Base-by-base conservation (phyloP, 805 yeast genomes). In the Schwanniomyces sp. region DNA sequence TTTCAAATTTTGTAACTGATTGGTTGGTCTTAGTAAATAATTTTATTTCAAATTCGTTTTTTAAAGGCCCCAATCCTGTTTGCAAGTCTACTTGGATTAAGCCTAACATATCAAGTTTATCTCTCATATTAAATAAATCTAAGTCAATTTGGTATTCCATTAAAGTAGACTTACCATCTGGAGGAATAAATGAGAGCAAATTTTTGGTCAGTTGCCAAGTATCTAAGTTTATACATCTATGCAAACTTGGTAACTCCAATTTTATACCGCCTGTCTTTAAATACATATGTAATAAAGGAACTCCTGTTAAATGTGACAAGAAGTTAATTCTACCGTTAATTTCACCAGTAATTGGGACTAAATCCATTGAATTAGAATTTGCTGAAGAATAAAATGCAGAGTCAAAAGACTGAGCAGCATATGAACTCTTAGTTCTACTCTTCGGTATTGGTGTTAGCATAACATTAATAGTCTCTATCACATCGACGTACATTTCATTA, bases 401-500 rank as follows among this genome's bases (percentile, higher is more conserved):
- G 43, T 61, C 67, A 51, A 56, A 60, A 11, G 53, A 69, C 62
- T 56, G 54, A 54, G 65, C 38, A 64, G 72, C 18, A 14, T 46
- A n/a, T 28, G 48, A 27, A 26, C 26, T 49, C 45, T 26, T 41
- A 36, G 32, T 49, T 36, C 14, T 48, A 26, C 45, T 49, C 14
- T 51, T 55, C 14, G 48, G 28, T 4, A 46, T 30, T 4, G 79
- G 66, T 21, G 74, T 70, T 18, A 84, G 63, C 0, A 86, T 74
- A 32, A 85, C 77, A 52, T 77, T 78, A 18, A 88, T 63, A 0
- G 76, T 70, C 63, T 92, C 99, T 2, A 76, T 74, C 5, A 94
- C 62, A 65, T 94, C 98, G 7, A 92, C 86, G 62, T 84, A 90
- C 65, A 92, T 75, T 65, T 92, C 98, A 64, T 92, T 90, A 53